phyloP scores from a whole-genome alignment of 306 rosid genomes.

The Prunus persica region Prunus_persica_NCBIv2 NC_034015.1:18964001-18964500 shows the following conservation, averaged over 20 bases:
- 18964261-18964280: constrained; percentile 27
- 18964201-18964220: constrained; percentile 15
- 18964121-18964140: constrained; percentile 27
- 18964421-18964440: background rate
- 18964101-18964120: constrained; percentile 14
- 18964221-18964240: constrained; percentile 28
- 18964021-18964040: constrained; percentile 36
- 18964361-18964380: constrained; percentile 22
- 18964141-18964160: constrained; percentile 25
- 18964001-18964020: constrained; percentile 48
- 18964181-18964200: constrained; percentile 28
- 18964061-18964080: constrained; percentile 19
- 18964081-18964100: constrained; percentile 22
- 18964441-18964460: background rate
- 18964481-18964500: constrained; percentile 40
- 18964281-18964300: constrained; percentile 26
- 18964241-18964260: constrained; percentile 46
- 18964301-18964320: constrained; percentile 25
- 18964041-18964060: constrained; percentile 52
- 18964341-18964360: constrained; percentile 25
- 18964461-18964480: background rate
- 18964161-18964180: constrained; percentile 31
- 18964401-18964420: constrained; percentile 59
- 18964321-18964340: constrained; percentile 35
- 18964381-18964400: constrained; percentile 38